phyloP scores from a whole-genome alignment of 1,284 basidiomycete genomes.

The Fistulinella cinereoalba region DNA sequence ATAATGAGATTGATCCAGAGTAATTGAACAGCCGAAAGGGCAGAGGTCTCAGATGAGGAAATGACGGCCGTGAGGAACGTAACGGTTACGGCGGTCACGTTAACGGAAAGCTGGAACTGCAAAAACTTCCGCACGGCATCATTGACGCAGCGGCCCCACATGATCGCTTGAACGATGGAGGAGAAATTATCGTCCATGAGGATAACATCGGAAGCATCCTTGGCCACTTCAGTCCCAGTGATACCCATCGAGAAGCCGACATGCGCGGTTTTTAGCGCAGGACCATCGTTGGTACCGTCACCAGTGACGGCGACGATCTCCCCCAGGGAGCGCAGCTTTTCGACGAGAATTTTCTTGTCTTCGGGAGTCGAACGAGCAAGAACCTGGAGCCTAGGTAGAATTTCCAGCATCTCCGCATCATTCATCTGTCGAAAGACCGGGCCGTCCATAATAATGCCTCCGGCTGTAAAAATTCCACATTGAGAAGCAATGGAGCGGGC shows the following conservation, averaged over 20 bases:
- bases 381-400: constrained; percentile 71
- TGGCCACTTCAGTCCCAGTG: constrained; percentile 97
- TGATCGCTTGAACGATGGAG: constrained; percentile 93
- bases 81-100: too few relatives aligned
- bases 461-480: constrained; percentile 91
- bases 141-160: constrained; percentile 96
- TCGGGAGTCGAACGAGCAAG: constrained; percentile 96
- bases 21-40: constrained; percentile 95
- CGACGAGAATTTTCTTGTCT: constrained; percentile 93
- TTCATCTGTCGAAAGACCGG: constrained; percentile 69
- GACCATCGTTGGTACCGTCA: constrained; percentile 96
- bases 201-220: constrained; percentile 96
- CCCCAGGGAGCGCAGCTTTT: constrained; percentile 83
- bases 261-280: constrained; percentile 94
- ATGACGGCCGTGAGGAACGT: too few relatives aligned
- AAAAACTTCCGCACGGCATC: constrained; percentile 99
- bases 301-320: constrained; percentile 95
- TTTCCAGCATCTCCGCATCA: constrained; percentile 55
- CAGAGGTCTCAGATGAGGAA: too few relatives aligned
- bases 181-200: constrained; percentile 87
- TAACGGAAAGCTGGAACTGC: too few relatives aligned
- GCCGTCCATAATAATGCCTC: constrained; percentile 97
- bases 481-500: constrained; percentile 96
- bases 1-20: constrained; percentile 97
- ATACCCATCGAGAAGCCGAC: constrained; percentile 99